Conservation (phyloP, 768 basidiomycete genomes). For the Macrolepiota albuminosa region DNA sequence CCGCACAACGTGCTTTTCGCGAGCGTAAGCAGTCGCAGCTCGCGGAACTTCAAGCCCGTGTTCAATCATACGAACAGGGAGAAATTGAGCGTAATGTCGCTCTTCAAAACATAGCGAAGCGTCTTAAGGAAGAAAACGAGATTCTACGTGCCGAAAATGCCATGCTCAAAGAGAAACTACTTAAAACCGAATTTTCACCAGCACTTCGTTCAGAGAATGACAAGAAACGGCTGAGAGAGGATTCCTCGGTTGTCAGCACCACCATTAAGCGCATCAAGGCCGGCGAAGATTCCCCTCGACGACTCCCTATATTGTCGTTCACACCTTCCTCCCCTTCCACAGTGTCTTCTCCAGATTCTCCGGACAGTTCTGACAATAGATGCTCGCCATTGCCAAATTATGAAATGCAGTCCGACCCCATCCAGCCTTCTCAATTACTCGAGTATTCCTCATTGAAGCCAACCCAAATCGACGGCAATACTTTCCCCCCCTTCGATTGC, state of each 20-base stretch:
- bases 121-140: conserved; percentile 85
- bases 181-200: conserved; percentile 35
- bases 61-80: conserved; percentile 85
- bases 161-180: conserved; percentile 48
- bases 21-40: conserved; percentile 88
- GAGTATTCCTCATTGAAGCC: conserved; percentile 26
- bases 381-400: conserved; percentile 27
- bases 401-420: conserved; percentile 25
- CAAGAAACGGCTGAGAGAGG: conserved; percentile 57
- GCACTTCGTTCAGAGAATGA: conserved; percentile 30
- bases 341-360: conserved; percentile 46
- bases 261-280: conserved; percentile 29
- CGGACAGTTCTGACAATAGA: conserved; percentile 27
- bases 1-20: conserved; percentile 85
- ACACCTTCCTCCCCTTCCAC: conserved; percentile 42
- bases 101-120: conserved; percentile 77
- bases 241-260: conserved; percentile 32
- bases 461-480: conserved; percentile 18
- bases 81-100: conserved; percentile 85
- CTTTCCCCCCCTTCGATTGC: conserved; percentile 55
- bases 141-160: conserved; percentile 63
- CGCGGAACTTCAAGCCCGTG: conserved; percentile 79
- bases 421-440: conserved; percentile 24
- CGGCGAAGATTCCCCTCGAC: conserved; percentile 25
- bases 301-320: conserved; percentile 29